Evolutionary conservation across 2,329 filamentous ascomycete species (phyloP).

Genomic region (Penicillium concentricum): DNA sequence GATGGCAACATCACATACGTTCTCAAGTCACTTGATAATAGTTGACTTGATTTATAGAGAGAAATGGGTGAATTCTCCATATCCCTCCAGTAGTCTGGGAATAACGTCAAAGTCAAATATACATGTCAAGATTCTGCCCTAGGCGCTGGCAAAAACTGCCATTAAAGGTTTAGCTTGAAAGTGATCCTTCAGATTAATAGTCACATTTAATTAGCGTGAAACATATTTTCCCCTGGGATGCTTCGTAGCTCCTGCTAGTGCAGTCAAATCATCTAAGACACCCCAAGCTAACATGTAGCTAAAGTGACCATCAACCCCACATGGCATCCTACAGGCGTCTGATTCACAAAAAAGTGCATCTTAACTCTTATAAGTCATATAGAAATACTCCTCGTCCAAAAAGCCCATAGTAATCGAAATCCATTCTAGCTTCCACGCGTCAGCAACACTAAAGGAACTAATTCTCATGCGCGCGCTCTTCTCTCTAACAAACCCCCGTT

Average conservation of each 20-base stretch:
- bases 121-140: neutral
- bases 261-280: neutral
- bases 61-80: neutral
- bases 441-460: neutral
- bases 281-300: neutral
- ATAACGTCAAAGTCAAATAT: neutral
- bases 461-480: neutral
- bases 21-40: neutral
- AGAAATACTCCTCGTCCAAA: neutral
- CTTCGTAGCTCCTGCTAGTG: neutral
- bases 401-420: neutral
- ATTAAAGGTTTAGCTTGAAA: neutral
- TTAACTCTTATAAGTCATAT: neutral
- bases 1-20: no score
- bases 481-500: neutral
- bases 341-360: no score
- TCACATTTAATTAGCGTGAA: no score
- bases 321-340: no score
- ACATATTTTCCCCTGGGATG: no score
- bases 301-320: no score
- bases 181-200: neutral
- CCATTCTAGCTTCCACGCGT: neutral
- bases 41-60: neutral
- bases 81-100: neutral
- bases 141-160: neutral